Percentiles rank a stretch among this genome's conserved stretches.
Evolutionary conservation across 73 alveolate species (phyloP).

Genomic region (Urostyla sp.): DNA sequence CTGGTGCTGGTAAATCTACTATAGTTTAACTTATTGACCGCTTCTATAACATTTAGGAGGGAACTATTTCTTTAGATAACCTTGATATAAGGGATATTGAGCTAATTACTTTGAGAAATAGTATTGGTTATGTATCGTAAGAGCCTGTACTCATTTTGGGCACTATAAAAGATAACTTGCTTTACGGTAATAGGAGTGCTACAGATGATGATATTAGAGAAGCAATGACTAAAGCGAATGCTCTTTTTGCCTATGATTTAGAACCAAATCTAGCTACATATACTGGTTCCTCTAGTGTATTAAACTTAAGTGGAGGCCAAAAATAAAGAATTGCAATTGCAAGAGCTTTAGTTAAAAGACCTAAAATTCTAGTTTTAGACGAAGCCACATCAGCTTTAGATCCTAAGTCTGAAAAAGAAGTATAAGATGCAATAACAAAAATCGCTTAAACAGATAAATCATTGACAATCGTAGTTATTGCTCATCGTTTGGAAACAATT

Average conservation of each 20-base stretch:
- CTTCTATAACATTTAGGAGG: slow-evolving; percentile 78
- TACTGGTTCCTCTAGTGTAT: slow-evolving; percentile 75
- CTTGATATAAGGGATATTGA: slow-evolving; percentile 72
- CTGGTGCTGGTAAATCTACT: slow-evolving; percentile 79
- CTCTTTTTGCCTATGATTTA: slow-evolving; percentile 71
- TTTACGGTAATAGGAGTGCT: slow-evolving; percentile 88
- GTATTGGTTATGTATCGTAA: slow-evolving; percentile 80
- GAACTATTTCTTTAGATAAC: slow-evolving; percentile 78
- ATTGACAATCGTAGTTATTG: slow-evolving; percentile 80
- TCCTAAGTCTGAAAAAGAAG: slow-evolving; percentile 84
- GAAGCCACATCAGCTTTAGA: slow-evolving; percentile 89
- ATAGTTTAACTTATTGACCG: slow-evolving; percentile 84
- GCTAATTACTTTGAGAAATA: slow-evolving; percentile 69
- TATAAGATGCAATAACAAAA: slow-evolving; percentile 72
- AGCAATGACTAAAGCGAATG: slow-evolving; percentile 84
- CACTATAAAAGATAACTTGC: slow-evolving; percentile 84
- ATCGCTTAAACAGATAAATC: slow-evolving; percentile 60
- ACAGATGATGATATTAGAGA: slow-evolving; percentile 78
- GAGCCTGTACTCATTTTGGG: slow-evolving; percentile 76
- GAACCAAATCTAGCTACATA: slow-evolving; percentile 59
- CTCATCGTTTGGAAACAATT: slow-evolving; percentile 87
- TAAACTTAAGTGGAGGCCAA: slow-evolving; percentile 81
- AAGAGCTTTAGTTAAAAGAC: slow-evolving; percentile 82
- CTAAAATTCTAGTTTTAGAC: slow-evolving; percentile 75
- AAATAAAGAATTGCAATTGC: slow-evolving; percentile 88